A percentile compares a stretch with the other conserved stretches of the same genome.
Evolutionary conservation across 495 filamentous ascomycete species (phyloP).

Genomic region (Margaritispora aquatica): DNA sequence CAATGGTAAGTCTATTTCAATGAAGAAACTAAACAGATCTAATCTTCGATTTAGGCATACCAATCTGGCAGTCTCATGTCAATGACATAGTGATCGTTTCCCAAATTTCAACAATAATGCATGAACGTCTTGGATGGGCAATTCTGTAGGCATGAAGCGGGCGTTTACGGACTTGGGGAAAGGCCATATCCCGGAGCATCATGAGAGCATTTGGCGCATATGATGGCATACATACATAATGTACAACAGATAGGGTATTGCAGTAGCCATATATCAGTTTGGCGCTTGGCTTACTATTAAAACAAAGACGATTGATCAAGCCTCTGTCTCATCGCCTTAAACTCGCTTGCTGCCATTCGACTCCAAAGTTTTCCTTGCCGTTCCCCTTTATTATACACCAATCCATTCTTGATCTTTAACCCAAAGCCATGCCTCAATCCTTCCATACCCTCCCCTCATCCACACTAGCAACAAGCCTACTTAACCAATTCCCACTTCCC

Average conservation of each 20-base stretch:
- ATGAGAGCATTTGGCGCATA: background rate
- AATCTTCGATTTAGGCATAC: background rate
- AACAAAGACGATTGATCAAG: background rate
- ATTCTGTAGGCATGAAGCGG: slow-evolving; percentile 11
- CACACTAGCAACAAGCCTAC: slow-evolving; percentile 16
- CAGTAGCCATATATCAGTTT: background rate
- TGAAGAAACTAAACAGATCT: background rate
- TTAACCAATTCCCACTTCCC: slow-evolving; percentile 49
- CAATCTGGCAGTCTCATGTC: slow-evolving; percentile 3
- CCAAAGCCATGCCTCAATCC: slow-evolving; percentile 4
- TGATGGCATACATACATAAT: background rate
- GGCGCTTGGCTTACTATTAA: background rate
- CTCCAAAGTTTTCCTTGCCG: no score
- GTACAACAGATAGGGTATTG: background rate
- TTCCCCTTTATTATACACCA: no score
- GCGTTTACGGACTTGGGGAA: slow-evolving; percentile 1
- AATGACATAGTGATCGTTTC: slow-evolving; percentile 12
- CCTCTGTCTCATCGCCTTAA: no score
- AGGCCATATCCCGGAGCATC: background rate
- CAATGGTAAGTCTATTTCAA: slow-evolving; percentile 43
- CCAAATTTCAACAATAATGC: slow-evolving; percentile 2
- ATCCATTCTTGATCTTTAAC: background rate
- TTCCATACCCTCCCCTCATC: slow-evolving; percentile 13
- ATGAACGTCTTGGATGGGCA: slow-evolving; percentile 20
- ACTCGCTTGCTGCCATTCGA: no score